These are phyloP conservation scores for Sporothrix pseudoabietina DNA, from an alignment of 2,329 filamentous ascomycete species.

Conservation along the genomic window DNA sequence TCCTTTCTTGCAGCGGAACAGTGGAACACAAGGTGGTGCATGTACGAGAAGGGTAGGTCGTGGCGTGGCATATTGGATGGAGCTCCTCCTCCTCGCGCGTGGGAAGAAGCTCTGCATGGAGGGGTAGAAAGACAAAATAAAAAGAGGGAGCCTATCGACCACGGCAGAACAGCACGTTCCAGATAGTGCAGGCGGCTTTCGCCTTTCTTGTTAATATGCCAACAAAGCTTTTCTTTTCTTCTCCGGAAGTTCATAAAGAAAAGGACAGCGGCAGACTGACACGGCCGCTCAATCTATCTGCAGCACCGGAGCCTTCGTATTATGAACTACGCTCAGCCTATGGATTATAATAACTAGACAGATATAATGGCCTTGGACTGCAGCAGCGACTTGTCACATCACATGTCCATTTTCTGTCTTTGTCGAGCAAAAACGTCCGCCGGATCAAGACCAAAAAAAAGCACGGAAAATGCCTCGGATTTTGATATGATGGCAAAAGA, in stretches of 20 bases:
- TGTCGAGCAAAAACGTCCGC: neutral
- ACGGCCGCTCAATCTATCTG: constrained; percentile 17
- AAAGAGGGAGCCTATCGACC: neutral
- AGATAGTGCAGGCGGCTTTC: constrained; percentile 13
- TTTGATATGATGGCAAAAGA: constrained; percentile 1
- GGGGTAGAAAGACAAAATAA: neutral
- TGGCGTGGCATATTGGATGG: neutral
- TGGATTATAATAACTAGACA: neutral
- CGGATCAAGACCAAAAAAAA: neutral
- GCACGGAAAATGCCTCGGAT: constrained; percentile 6
- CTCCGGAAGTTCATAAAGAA: neutral
- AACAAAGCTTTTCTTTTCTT: neutral
- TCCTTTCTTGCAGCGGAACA: constrained; percentile 2
- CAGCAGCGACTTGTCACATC: neutral
- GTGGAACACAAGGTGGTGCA: neutral
- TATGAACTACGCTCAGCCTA: neutral
- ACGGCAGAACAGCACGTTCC: constrained; percentile 2
- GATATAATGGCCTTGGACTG: neutral
- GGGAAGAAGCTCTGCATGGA: neutral
- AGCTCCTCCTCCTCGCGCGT: neutral
- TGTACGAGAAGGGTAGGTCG: constrained; percentile 5
- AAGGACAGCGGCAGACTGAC: neutral
- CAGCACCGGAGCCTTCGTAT: constrained; percentile 10
- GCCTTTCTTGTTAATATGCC: neutral
- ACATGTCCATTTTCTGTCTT: neutral